phyloP scores from a whole-genome alignment of 2,329 filamentous ascomycete species.

The Fusarium euwallaceae region DNA sequence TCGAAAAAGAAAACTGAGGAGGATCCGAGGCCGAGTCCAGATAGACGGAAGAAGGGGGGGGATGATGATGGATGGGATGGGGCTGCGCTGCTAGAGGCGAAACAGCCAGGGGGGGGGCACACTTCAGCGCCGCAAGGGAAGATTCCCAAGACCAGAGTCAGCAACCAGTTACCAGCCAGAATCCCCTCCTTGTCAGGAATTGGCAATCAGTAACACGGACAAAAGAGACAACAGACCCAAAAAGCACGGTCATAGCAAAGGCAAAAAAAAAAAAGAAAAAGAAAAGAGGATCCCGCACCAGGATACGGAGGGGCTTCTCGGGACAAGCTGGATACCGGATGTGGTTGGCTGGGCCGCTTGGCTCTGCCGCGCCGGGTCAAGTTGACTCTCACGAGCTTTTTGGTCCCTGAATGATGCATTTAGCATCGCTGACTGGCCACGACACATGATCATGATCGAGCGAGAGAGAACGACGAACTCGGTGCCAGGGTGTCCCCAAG shows the following conservation, averaged over 20 bases:
- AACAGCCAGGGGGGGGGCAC: constrained; percentile 12
- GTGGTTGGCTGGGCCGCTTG: constrained; percentile 32
- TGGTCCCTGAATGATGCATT: constrained; percentile 22
- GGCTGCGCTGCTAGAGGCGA: constrained; percentile 21
- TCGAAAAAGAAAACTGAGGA: constrained; percentile 20
- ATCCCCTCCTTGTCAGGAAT: constrained; percentile 9
- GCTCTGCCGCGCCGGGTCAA: constrained; percentile 4
- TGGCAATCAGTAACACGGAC: constrained; percentile 21
- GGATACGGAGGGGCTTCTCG: constrained; percentile 25
- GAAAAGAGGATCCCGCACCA: constrained; percentile 21
- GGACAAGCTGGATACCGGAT: constrained; percentile 6
- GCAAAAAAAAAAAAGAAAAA: constrained; percentile 5
- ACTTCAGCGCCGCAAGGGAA: constrained; percentile 24
- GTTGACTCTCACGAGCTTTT: constrained; percentile 14
- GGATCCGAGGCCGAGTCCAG: constrained; percentile 22
- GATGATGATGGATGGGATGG: not conserved
- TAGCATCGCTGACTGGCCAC: constrained; percentile 9
- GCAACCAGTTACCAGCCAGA: constrained; percentile 26
- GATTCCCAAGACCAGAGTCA: constrained; percentile 9
- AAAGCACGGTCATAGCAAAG: constrained; percentile 22
- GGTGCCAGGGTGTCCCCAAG: constrained; percentile 4
- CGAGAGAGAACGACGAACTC: constrained; percentile 1
- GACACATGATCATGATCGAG: constrained; percentile 2
- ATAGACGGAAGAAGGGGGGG: constrained; percentile 25
- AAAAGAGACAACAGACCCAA: constrained; percentile 18